Evolutionary conservation across 805 yeast species (phyloP).

Genomic region (Candida sanyiensis): DNA sequence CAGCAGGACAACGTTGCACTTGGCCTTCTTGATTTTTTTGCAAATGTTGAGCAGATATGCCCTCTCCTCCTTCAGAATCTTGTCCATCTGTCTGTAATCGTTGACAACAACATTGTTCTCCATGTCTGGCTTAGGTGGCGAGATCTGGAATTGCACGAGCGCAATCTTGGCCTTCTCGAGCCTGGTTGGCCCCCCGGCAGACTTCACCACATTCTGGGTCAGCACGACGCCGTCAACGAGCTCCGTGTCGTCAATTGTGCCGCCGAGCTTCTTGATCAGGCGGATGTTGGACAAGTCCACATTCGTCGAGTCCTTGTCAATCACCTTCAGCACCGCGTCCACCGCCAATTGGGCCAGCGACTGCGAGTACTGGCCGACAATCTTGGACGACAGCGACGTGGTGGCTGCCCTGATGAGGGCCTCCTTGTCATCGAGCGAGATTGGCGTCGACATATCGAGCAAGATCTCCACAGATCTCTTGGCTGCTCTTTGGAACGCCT

Average conservation of each 20-base stretch:
- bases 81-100: conserved; percentile 99
- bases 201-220: conserved; percentile 82
- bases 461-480: conserved; percentile 72
- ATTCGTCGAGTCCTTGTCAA: conserved; percentile 50
- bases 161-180: conserved; percentile 92
- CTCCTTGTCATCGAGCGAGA: conserved; percentile 75
- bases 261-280: conserved; percentile 90
- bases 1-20: conserved; percentile 80
- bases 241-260: conserved; percentile 95
- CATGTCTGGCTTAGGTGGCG: conserved; percentile 87
- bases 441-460: conserved; percentile 76
- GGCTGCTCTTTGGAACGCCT: conserved; percentile 90
- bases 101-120: conserved; percentile 96
- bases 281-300: conserved; percentile 89
- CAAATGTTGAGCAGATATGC: conserved; percentile 91
- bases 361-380: conserved; percentile 87
- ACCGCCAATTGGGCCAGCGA: conserved; percentile 90
- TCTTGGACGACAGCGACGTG: conserved; percentile 90
- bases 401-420: conserved; percentile 87
- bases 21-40: conserved; percentile 93
- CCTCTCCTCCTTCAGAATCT: conserved; percentile 95
- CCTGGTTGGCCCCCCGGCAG: conserved; percentile 93
- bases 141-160: conserved; percentile 84
- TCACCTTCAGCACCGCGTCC: conserved; percentile 80
- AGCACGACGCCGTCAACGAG: conserved; percentile 89